A percentile compares a stretch with the other conserved stretches of the same genome.
Conservation (phyloP, 108 stramenopile genomes). For the Skeletonema tropicum region DNA sequence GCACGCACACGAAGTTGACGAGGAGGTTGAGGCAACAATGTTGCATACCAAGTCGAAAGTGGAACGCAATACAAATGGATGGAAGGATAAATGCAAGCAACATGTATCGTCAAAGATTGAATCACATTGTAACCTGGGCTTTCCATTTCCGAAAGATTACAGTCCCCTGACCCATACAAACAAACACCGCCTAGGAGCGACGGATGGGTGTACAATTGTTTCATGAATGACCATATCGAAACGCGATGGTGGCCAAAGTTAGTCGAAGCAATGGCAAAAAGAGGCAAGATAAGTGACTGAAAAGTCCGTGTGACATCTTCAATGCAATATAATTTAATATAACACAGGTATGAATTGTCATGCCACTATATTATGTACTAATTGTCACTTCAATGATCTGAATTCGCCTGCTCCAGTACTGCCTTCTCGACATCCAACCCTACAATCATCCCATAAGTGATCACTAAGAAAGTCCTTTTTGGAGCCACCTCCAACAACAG, state of each 20-base stretch:
- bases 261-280: conserved; percentile 37
- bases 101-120: conserved; percentile 6
- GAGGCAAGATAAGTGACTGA: conserved; percentile 1
- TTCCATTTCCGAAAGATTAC: conserved; percentile 63
- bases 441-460: conserved; percentile 43
- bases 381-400: too few relatives aligned
- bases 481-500: too few relatives aligned
- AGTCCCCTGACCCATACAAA: conserved; percentile 16
- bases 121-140: conserved; percentile 58
- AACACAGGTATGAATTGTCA: background rate
- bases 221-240: conserved; percentile 77
- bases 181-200: conserved; percentile 9
- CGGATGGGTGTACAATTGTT: conserved; percentile 83
- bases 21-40: conserved; percentile 82
- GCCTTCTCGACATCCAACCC: conserved; percentile 22
- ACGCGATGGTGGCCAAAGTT: conserved; percentile 67
- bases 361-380: background rate
- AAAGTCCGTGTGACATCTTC: background rate
- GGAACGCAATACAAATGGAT: conserved; percentile 61
- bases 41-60: conserved; percentile 88
- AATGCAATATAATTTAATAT: background rate
- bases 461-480: conserved; percentile 39
- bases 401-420: too few relatives aligned
- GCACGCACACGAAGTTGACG: conserved; percentile 65
- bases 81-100: conserved; percentile 55